phyloP scores from a whole-genome alignment of 441 rosid genomes.

The Isatis lusitanica region DNA sequence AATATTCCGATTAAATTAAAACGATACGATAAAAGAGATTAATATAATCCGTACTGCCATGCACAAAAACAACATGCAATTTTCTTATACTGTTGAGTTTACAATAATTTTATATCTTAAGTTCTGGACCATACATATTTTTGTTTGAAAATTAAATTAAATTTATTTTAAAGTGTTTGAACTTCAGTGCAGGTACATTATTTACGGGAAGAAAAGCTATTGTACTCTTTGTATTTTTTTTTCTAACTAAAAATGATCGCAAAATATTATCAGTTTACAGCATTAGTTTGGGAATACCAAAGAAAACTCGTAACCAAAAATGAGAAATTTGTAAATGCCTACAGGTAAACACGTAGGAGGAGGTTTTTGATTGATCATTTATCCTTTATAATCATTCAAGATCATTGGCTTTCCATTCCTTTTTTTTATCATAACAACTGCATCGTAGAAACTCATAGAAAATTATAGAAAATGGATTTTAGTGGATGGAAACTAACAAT shows the following conservation, averaged over 20 bases:
- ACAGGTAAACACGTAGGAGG: background rate
- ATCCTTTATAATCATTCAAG: background rate
- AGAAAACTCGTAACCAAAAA: background rate
- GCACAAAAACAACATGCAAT: no score
- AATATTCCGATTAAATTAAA: background rate
- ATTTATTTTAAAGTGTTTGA: no score
- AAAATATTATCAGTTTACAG: background rate
- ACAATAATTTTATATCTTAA: background rate
- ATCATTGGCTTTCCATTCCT: background rate
- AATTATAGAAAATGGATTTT: background rate
- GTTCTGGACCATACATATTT: background rate
- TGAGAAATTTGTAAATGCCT: background rate
- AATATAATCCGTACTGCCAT: no score
- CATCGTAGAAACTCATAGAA: background rate
- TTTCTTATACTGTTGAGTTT: no score
- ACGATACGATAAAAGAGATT: background rate
- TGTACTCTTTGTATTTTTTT: background rate
- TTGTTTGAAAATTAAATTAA: no score
- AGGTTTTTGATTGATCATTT: background rate
- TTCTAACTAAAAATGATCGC: no score
- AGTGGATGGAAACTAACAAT: constrained; percentile 17
- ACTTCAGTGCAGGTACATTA: no score
- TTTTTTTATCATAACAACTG: background rate
- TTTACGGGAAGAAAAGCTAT: background rate
- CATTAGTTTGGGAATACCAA: background rate